Base-by-base conservation (phyloP, 106 monocot genomes). In the Posidonia australis region DNA sequence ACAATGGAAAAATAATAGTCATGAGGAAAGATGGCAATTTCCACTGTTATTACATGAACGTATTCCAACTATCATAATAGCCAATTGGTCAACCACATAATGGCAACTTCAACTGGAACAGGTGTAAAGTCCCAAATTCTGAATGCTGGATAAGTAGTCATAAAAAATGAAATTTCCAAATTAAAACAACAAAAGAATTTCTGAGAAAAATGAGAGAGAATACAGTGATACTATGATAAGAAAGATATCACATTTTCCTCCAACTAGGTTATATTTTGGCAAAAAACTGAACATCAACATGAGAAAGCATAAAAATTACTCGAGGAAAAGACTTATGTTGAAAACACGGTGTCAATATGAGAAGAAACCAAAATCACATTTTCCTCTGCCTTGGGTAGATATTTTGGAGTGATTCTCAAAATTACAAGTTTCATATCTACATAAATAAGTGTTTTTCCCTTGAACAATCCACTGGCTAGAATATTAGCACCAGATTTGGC, bases 291-390 rank as follows among this genome's bases (percentile, higher is more conserved):
- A 36, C 36, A 36, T 36, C 36, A 2, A 36, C 36, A 36, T 7
- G 32, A 66, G 64, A 18, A 49, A 30, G 18, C 51, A 27, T 14
- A 21, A 52, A 48, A 44, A 30, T 24, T 3, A 14, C 26, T 57
- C 13, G 3, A 5, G 26, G n/a, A 55, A 31, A 14, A 70, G 64
- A 7, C 84, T 51, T 98, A 98, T 91, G 82, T 78, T 61, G 98
- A 85, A 56, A 88, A 91, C 78, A 91, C 98, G 11, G 98, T 91
- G 70, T 98, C 98, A 36, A 98, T 85, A 65, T 98, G 98, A 68
- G 98, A 98, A 81, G 98, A 98, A 69, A 98, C 74, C 63, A 98
- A 67, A 69, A 98, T 75, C 41, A 46, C 70, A 68, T 81, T 83
- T 48, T 91, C 91, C 67, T 79, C 78, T 22, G 98, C 90, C 76